phyloP scores from a whole-genome alignment of 441 rosid genomes.

The Flueggea neowawraea region DNA sequence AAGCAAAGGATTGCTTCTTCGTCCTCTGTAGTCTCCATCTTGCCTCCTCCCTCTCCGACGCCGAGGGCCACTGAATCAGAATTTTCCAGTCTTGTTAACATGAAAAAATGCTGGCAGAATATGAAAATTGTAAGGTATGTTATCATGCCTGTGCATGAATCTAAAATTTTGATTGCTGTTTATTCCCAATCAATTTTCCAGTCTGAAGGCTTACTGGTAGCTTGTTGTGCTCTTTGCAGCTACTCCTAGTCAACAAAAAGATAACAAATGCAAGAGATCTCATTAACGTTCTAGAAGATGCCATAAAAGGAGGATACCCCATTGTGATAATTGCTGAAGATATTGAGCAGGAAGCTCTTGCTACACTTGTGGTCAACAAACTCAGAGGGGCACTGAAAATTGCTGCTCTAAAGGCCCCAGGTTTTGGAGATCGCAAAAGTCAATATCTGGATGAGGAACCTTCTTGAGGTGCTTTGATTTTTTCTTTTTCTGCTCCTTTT shows the following conservation, averaged over 20 bases:
- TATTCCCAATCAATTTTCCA: not conserved
- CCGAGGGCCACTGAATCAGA: no score
- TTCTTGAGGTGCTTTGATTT: constrained; percentile 53
- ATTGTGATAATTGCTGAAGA: constrained; percentile 88
- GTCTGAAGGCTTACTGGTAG: not conserved
- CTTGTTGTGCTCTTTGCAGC: constrained; percentile 32
- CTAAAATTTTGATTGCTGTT: no score
- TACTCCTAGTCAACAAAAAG: constrained; percentile 93
- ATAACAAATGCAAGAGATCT: constrained; percentile 96
- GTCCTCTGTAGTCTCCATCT: no score
- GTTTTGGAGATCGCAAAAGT: constrained; percentile 95
- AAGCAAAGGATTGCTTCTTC: no score
- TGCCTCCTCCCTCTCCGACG: no score
- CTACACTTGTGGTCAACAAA: constrained; percentile 96
- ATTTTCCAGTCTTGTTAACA: no score
- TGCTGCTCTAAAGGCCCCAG: constrained; percentile 99
- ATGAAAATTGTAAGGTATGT: constrained; percentile 87
- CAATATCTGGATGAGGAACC: constrained; percentile 93
- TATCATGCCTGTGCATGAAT: not conserved
- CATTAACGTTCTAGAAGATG: constrained; percentile 74
- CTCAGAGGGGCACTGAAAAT: constrained; percentile 90
- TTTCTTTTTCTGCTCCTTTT: not conserved
- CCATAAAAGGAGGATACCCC: constrained; percentile 73
- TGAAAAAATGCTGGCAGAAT: constrained; percentile 95
- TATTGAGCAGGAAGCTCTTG: constrained; percentile 94